Evolutionary conservation across 805 yeast genomes (phyloP), one percentile per base, ranked within the genome.

Genomic region (Komagataella ulmi): DNA sequence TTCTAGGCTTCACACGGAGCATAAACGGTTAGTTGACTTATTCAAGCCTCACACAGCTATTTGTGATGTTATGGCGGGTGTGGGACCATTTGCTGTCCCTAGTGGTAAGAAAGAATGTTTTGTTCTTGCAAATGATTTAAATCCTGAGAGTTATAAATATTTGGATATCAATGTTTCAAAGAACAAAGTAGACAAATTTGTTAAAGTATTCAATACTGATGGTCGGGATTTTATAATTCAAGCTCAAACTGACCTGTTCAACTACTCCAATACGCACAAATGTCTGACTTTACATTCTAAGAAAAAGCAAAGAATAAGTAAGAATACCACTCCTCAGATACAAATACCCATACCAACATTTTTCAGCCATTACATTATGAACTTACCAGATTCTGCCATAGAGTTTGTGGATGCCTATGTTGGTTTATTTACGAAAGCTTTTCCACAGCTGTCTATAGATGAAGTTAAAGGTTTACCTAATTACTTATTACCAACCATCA

Each of bases 21-120:
- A 93, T 65, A 91, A 81, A 48, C 72, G 98, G 54, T 68, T 93
- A 46, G 83, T 93, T 3, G 63, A 68, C 1, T 61, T 67, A 44
- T 72, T 71, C 53, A 84, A 86, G 59, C 59, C 76, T 46, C 72
- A 77, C 3, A 85, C 84, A 54, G 85, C 88, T 6, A 85, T 95
- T 0, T 88, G 88, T 59, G 99, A 93, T 69, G 97, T 89, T 0
- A 87, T 95, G 80, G 98, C 97, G 0, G 99, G 99, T 48, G 98
- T 93, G 1, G 99, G 99, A 0, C 99, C 99, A 3, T 93, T 95
- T 70, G 91, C 95, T 1, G 80, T 93, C 1, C 99, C 99, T 0
- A 96, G 97, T 0, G 98, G 90, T 12, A 88, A 85, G 65, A 87
- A 84, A 55, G 76, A 77, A 14, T 85, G 82, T 8, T 64, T 90